Evolutionary conservation across 2,329 filamentous ascomycete species (phyloP).

Genomic region (Dothidotthia symphoricarpi): DNA sequence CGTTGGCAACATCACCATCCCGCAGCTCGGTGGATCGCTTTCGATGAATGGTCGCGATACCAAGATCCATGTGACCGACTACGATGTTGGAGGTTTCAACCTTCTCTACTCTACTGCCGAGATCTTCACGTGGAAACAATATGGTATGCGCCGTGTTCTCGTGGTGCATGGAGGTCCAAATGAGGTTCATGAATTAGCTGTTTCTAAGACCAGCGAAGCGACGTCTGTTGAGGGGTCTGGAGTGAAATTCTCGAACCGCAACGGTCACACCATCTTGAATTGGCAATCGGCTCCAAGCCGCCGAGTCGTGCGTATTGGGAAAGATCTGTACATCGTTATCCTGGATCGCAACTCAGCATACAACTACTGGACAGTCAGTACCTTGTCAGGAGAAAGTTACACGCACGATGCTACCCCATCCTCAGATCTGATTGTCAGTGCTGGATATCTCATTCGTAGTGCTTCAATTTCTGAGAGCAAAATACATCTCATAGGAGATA

Average conservation of each 20-base stretch:
- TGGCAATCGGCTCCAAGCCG: conserved; percentile 55
- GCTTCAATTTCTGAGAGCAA: conserved; percentile 54
- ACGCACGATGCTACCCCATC: conserved; percentile 14
- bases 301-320: conserved; percentile 49
- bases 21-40: conserved; percentile 55
- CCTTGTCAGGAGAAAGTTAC: conserved; percentile 13
- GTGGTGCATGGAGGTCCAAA: conserved; percentile 61
- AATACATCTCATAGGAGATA: conserved; percentile 65
- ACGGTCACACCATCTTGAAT: conserved; percentile 48
- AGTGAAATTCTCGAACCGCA: conserved; percentile 36
- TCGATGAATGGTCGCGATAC: conserved; percentile 62
- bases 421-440: conserved; percentile 55
- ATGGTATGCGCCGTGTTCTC: conserved; percentile 56
- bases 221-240: conserved; percentile 41
- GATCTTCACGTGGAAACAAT: conserved; percentile 64
- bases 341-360: conserved; percentile 64
- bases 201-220: conserved; percentile 34
- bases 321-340: conserved; percentile 53
- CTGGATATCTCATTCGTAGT: conserved; percentile 61
- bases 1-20: conserved; percentile 53
- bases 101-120: conserved; percentile 67
- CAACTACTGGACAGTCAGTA: conserved; percentile 61
- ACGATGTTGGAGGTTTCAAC: conserved; percentile 56
- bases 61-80: conserved; percentile 65
- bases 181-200: conserved; percentile 61